These are phyloP conservation scores for Lecanosticta acicola DNA, from an alignment of 2,329 filamentous ascomycete species.

Conservation along the genomic window DNA sequence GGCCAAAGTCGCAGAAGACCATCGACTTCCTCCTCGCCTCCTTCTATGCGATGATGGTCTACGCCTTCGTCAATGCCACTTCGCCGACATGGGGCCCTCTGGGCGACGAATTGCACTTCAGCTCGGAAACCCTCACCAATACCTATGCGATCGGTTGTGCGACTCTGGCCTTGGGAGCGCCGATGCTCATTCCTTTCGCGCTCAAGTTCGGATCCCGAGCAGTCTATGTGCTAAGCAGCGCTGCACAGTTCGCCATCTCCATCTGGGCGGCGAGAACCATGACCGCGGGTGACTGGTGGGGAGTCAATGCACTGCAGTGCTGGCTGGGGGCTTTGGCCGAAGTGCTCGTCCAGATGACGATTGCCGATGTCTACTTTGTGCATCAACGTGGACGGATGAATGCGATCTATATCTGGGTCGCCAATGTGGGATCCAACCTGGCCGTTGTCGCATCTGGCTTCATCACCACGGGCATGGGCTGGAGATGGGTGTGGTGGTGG, in stretches of 20 bases:
- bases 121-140: conserved; percentile 39
- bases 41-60: conserved; percentile 42
- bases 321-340: conserved; percentile 46
- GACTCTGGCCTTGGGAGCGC: conserved; percentile 45
- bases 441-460: conserved; percentile 40
- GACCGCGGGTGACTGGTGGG: conserved; percentile 41
- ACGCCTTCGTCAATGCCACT: conserved; percentile 39
- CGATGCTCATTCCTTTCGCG: conserved; percentile 48
- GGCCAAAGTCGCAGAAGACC: conserved; percentile 39
- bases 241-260: conserved; percentile 45
- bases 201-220: conserved; percentile 48
- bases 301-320: conserved; percentile 41
- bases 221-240: conserved; percentile 45
- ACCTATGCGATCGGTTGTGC: conserved; percentile 43
- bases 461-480: conserved; percentile 40
- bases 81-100: conserved; percentile 41
- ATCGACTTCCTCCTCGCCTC: conserved; percentile 40
- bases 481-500: conserved; percentile 47
- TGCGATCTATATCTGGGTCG: conserved; percentile 41
- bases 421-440: conserved; percentile 33
- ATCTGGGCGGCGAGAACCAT: conserved; percentile 45
- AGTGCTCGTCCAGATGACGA: conserved; percentile 46
- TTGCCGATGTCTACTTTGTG: conserved; percentile 43
- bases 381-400: conserved; percentile 46
- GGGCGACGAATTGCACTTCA: conserved; percentile 41